A percentile compares a stretch with the other conserved stretches of the same genome.
These are phyloP conservation scores for Mucor racemosus DNA, from an alignment of 371 early-diverging fungal species.

Conservation along the genomic window DNA sequence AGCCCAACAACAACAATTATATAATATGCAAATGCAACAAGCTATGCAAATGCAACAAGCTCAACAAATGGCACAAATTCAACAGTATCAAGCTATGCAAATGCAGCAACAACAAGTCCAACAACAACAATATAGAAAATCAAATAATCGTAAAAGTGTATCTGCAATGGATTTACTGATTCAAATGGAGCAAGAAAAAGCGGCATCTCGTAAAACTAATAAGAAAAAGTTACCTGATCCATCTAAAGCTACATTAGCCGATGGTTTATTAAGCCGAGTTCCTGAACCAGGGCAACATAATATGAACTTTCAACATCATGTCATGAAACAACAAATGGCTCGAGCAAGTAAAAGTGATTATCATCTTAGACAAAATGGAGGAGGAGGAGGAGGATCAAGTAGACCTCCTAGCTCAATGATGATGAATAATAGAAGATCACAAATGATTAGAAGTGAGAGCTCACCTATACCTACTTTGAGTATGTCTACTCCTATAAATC, in stretches of 20 bases:
- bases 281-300: conserved; percentile 39
- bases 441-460: conserved; percentile 17
- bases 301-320: conserved; percentile 46
- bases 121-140: conserved; percentile 17
- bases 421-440: conserved; percentile 19
- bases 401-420: conserved; percentile 17
- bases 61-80: conserved; percentile 35
- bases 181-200: conserved; percentile 50
- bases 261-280: conserved; percentile 39
- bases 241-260: conserved; percentile 40
- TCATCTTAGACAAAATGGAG: conserved; percentile 11
- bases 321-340: conserved; percentile 23
- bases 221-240: conserved; percentile 39
- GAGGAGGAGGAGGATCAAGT: conserved; percentile 3
- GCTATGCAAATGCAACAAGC: conserved; percentile 39
- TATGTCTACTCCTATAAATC: conserved; percentile 27
- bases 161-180: conserved; percentile 54
- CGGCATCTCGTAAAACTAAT: conserved; percentile 26
- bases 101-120: conserved; percentile 30
- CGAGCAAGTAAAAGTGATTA: conserved; percentile 35
- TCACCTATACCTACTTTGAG: conserved; percentile 28
- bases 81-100: conserved; percentile 40
- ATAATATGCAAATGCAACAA: conserved; percentile 34
- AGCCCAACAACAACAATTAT: conserved; percentile 22
- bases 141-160: conserved; percentile 41